phyloP scores from a whole-genome alignment of 2,329 filamentous ascomycete genomes.

The Aureobasidium sp. region DNA sequence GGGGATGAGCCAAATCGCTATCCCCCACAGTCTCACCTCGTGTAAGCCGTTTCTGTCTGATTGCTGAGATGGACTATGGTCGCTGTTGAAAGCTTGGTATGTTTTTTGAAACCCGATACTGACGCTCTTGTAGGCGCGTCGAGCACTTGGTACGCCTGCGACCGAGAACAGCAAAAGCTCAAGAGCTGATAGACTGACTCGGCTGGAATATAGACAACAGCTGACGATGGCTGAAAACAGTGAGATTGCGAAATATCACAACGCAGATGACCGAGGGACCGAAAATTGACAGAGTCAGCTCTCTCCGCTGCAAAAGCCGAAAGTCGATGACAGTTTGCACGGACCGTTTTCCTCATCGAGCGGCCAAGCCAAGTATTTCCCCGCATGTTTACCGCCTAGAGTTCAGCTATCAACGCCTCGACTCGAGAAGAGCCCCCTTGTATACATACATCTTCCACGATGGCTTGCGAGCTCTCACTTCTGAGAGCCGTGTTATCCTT shows the following conservation, averaged over 20 bases:
- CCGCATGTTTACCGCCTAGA: background rate
- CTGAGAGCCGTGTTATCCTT: background rate
- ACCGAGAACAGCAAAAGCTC: background rate
- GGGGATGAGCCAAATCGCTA: background rate
- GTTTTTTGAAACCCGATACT: background rate
- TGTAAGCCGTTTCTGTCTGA: background rate
- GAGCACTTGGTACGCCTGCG: too few species aligned
- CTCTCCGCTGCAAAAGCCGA: background rate
- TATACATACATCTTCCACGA: background rate
- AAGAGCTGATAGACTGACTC: background rate
- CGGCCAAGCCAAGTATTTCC: background rate
- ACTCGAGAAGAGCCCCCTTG: background rate
- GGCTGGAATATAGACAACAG: background rate
- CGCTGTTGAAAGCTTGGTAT: background rate
- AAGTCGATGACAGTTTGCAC: slow-evolving; percentile 3
- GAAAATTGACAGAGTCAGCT: background rate
- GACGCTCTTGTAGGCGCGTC: background rate
- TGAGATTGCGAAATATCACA: slow-evolving; percentile 2
- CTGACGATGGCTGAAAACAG: background rate
- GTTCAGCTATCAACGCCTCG: background rate
- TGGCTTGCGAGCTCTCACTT: background rate
- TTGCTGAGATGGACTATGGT: background rate
- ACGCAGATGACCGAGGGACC: slow-evolving; percentile 8
- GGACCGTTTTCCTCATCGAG: slow-evolving; percentile 7
- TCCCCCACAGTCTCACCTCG: slow-evolving; percentile 7